Percentiles rank a stretch among this genome's conserved stretches.
Conservation (phyloP, 225 moss, liverwort and hornwort genomes). For the Pleurozium schreberi region DNA sequence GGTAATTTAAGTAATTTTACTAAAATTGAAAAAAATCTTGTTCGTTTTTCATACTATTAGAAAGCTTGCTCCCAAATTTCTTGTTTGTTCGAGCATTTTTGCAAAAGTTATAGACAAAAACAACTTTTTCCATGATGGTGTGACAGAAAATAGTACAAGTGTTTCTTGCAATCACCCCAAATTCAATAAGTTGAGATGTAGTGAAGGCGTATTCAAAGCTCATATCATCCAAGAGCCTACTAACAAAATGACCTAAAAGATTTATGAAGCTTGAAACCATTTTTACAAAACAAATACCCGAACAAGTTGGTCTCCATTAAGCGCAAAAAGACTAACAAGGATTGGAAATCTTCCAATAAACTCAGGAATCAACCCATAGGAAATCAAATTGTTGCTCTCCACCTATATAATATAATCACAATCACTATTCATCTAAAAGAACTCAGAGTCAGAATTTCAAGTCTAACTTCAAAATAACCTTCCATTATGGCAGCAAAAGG, state of each 20-base stretch:
- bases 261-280: not conserved
- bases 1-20: too few relatives aligned
- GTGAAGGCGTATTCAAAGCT: not conserved
- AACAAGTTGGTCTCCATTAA: constrained; percentile 95
- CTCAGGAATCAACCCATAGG: constrained; percentile 97
- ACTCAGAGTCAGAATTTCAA: not conserved
- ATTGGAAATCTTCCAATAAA: constrained; percentile 97
- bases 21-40: too few relatives aligned
- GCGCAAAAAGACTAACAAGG: constrained; percentile 87
- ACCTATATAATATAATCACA: constrained; percentile 43
- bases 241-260: not conserved
- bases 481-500: not conserved
- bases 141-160: too few relatives aligned
- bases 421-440: not conserved
- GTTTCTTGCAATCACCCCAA: too few relatives aligned
- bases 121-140: too few relatives aligned
- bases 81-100: too few relatives aligned
- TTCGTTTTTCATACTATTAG: too few relatives aligned
- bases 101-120: too few relatives aligned
- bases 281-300: constrained; percentile 38
- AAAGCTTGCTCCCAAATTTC: too few relatives aligned
- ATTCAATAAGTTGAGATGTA: not conserved
- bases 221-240: not conserved
- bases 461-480: not conserved
- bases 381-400: constrained; percentile 95